Evolutionary conservation across 139 green algal genomes (phyloP).

Genomic region (Limnomonas spitsbergensis): DNA sequence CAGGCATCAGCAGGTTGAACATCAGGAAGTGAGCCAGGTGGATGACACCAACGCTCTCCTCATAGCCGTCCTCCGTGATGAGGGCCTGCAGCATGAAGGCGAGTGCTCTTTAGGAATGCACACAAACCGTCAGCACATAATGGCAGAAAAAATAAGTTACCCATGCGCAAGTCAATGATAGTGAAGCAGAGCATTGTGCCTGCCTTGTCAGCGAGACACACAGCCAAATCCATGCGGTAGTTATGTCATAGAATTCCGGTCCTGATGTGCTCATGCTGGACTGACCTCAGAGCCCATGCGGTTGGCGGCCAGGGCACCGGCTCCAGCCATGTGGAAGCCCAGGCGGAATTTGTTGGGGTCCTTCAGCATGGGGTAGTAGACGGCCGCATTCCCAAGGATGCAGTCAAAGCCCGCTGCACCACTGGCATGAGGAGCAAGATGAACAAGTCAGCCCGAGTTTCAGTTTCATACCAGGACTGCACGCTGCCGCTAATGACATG

Average conservation of each 20-base stretch:
- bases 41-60: slow-evolving; percentile 81
- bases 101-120: too few species aligned
- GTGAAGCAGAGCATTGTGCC: too few species aligned
- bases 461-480: too few species aligned
- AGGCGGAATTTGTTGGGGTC: slow-evolving; percentile 25
- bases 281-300: slow-evolving; percentile 16
- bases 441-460: neutral
- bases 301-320: slow-evolving; percentile 7
- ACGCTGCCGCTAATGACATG: too few species aligned
- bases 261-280: too few species aligned
- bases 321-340: slow-evolving; percentile 19
- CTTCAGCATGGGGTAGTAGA: slow-evolving; percentile 88
- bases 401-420: slow-evolving; percentile 14
- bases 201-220: too few species aligned
- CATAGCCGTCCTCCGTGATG: slow-evolving; percentile 80
- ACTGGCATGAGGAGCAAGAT: neutral
- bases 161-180: too few species aligned
- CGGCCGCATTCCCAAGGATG: slow-evolving; percentile 83
- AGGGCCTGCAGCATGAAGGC: too few species aligned
- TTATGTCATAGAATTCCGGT: too few species aligned
- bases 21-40: slow-evolving; percentile 92
- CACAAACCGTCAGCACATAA: too few species aligned
- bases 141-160: too few species aligned
- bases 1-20: slow-evolving; percentile 76
- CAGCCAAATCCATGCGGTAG: too few species aligned